Evolutionary conservation across 331 rosid genomes (phyloP), one percentile per base, ranked within the genome.

Genomic region (Quercus lobata): DNA sequence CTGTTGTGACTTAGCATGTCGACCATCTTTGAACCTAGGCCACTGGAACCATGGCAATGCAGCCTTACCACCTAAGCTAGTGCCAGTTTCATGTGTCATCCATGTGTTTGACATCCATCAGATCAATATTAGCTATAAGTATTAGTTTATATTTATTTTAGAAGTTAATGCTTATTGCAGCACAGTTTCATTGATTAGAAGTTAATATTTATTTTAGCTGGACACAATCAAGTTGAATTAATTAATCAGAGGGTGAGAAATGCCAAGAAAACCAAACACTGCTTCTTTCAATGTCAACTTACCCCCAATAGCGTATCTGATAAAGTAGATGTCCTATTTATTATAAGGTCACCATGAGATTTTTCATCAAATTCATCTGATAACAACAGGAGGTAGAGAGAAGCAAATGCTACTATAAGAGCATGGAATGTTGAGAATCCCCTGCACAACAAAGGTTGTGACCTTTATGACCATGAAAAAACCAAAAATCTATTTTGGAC

Each of bases 391-490:
- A 92, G 88, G 89, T 92, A 91, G 79, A 87, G 75, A 44, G 98
- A 92, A 49, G 84, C 76, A 83, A 88, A 69, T 19, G 97, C 90
- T 56, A 86, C 97, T 58, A 91, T 84, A 72, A 92, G 57, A 72
- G 98, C 98, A 83, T 94, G 97, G 79, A 88, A 84, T 69, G 97
- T 92, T 57, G 97, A 94, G 91, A 94, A 85, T 54, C 98, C 98
- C 92, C 98, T 94, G 91, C 75, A 78, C 57, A 61, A 52, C 29
- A 78, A 81, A 81, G 73, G 37, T 3, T 37, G 69, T 49, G 17
- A 29, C 19, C 11, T 63, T 63, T 16, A 63, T 15, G 44, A 8
- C 44, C 16, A 46, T 17, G 30, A 76, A 56, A 46, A 76, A 83
- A 69, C 8, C 60, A 37, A 78, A 78, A 44, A 44, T 29, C 49